Base-by-base conservation (phyloP, 257 asterid species). In the Solanum paucissectum region DNA sequence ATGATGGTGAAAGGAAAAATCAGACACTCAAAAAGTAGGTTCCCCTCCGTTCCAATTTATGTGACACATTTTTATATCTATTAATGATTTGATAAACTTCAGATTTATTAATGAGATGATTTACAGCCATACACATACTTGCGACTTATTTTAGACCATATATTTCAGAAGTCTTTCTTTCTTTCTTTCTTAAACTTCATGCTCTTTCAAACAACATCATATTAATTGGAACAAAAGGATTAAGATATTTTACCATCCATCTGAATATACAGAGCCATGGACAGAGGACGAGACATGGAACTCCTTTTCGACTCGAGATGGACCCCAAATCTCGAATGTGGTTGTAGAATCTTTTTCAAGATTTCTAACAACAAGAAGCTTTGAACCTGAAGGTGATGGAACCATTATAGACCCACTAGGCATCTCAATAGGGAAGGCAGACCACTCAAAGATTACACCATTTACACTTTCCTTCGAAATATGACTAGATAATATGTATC, bases 381-480 rank as follows among this genome's bases (percentile, higher is more conserved):
- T 97, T 84, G 95, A 94, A 86, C 99, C 99, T 33, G 99, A 96
- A 69, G 98, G 98, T 76, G 98, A 96, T 38, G 99, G 99, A 74
- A 94, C 91, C 93, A 96, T 85, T 16, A 92, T 52, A 76, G 97
- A 93, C 79, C 94, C 98, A 32, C 98, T 93, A 3, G 89, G 91
- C 92, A 94, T 91, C 90, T 97, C 98, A 49, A 92, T 89, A 34
- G 99, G 99, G 87, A 97, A 97, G 32, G 97, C 98, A 33, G 95
- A 89, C 99, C 98, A 97, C 3, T 89, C 91, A 90, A 96, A 97
- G 85, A 92, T 92, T 71, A 93, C 90, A 49, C 94, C 92, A 84
- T 86, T 87, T 69, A 88, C 55, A 83, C 87, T 90, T 83, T 76
- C 89, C 55, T 87, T 91, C 5, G 86, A 62, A 87, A 96, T 94